A percentile compares a stretch with the other conserved stretches of the same genome.
Conservation (phyloP, 768 basidiomycete genomes). For the Termitomyces sp. region DNA sequence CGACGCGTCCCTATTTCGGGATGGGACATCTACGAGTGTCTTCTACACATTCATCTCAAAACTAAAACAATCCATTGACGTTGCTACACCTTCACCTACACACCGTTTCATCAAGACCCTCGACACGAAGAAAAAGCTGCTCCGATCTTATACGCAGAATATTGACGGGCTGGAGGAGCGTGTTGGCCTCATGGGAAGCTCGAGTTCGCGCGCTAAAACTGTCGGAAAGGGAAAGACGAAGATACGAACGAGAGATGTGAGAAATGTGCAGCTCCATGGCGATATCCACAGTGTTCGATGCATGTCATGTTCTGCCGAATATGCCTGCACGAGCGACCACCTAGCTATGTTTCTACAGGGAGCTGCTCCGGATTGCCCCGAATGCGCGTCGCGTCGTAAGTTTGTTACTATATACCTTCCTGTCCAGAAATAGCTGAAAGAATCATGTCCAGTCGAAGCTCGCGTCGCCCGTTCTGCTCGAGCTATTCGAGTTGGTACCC, state of each 20-base stretch:
- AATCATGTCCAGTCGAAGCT: slow-evolving; percentile 47
- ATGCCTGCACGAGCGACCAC: slow-evolving; percentile 61
- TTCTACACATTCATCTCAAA: slow-evolving; percentile 96
- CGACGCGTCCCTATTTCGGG: slow-evolving; percentile 86
- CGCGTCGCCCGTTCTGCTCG: slow-evolving; percentile 82
- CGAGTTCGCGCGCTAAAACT: slow-evolving; percentile 44
- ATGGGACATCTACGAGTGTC: slow-evolving; percentile 76
- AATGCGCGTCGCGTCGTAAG: slow-evolving; percentile 79
- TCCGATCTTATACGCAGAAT: slow-evolving; percentile 95
- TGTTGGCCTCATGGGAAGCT: slow-evolving; percentile 67
- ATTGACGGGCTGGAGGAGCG: slow-evolving; percentile 91
- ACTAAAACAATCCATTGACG: slow-evolving; percentile 77
- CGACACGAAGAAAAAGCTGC: slow-evolving; percentile 75
- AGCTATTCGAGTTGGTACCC: slow-evolving; percentile 70
- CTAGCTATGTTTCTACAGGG: slow-evolving; percentile 63
- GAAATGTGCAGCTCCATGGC: slow-evolving; percentile 91
- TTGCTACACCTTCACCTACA: slow-evolving; percentile 76
- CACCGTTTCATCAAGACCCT: slow-evolving; percentile 86
- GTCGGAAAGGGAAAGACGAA: slow-evolving; percentile 66
- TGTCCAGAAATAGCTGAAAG: slow-evolving; percentile 3
- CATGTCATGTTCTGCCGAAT: slow-evolving; percentile 75
- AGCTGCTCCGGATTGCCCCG: slow-evolving; percentile 77
- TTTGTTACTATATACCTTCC: slow-evolving; percentile 13
- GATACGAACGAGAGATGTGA: slow-evolving; percentile 63
- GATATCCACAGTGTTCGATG: slow-evolving; percentile 92